Conservation (phyloP, 768 basidiomycete genomes). For the Scleroderma citrinum region DNA sequence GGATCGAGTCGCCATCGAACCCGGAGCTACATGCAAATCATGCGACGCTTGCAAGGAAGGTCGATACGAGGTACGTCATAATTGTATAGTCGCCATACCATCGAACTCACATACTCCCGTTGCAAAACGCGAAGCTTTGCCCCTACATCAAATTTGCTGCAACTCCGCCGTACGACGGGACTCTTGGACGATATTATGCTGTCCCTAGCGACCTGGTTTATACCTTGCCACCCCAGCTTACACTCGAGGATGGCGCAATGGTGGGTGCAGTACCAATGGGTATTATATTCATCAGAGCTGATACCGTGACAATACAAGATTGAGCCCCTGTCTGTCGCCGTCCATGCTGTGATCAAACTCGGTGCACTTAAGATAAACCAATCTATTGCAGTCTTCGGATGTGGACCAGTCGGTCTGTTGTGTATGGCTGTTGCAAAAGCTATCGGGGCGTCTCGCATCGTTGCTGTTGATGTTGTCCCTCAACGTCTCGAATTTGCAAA, state of each 20-base stretch:
- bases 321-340: conserved; percentile 89
- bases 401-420: conserved; percentile 82
- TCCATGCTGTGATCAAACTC: conserved; percentile 80
- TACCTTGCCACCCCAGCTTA: conserved; percentile 73
- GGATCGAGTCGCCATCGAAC: conserved; percentile 88
- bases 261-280: conserved; percentile 35
- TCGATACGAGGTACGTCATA: conserved; percentile 60
- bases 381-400: conserved; percentile 81
- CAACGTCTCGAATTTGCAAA: conserved; percentile 83
- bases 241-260: conserved; percentile 94
- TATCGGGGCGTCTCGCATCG: conserved; percentile 75
- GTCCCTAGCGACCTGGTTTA: conserved; percentile 84
- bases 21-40: conserved; percentile 76
- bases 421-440: conserved; percentile 97
- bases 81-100: background rate
- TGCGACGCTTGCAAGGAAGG: conserved; percentile 86
- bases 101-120: background rate
- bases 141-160: conserved; percentile 85
- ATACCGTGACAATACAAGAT: conserved; percentile 44
- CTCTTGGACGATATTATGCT: conserved; percentile 79
- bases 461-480: conserved; percentile 78
- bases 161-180: conserved; percentile 91
- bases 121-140: conserved; percentile 55
- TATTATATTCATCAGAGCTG: background rate
- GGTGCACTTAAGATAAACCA: conserved; percentile 69